Conservation (phyloP, 805 yeast genomes). For the Yarrowia bubula region DNA sequence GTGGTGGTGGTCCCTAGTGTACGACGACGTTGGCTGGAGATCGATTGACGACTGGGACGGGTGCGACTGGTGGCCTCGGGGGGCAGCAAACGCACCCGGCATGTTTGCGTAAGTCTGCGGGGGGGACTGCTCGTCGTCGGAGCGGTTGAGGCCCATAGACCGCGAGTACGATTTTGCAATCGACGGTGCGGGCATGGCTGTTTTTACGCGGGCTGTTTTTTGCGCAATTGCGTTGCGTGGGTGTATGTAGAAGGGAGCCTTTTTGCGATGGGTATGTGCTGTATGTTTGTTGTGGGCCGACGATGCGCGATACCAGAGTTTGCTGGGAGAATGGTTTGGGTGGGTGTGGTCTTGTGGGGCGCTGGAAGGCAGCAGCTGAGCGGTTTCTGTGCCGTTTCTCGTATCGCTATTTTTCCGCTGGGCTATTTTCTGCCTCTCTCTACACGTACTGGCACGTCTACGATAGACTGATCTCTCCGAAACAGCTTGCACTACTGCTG, state of each 20-base stretch:
- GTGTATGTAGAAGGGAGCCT: slow-evolving; percentile 18
- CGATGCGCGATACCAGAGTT: slow-evolving; percentile 16
- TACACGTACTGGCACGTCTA: background rate
- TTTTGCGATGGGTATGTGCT: slow-evolving; percentile 1
- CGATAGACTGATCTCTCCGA: slow-evolving; percentile 4
- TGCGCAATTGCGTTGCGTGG: slow-evolving; percentile 18
- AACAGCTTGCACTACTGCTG: background rate
- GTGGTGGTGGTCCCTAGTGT: slow-evolving; percentile 1
- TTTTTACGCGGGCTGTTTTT: background rate
- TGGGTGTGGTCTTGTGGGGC: background rate
- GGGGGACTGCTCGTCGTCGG: slow-evolving; percentile 23
- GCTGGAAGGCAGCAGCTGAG: background rate
- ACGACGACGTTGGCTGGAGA: slow-evolving; percentile 13
- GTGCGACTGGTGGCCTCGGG: background rate
- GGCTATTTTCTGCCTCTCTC: background rate
- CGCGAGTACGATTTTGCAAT: slow-evolving; percentile 26
- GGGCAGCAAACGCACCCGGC: slow-evolving; percentile 19
- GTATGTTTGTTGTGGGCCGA: slow-evolving; percentile 25
- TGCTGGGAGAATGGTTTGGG: slow-evolving; percentile 15
- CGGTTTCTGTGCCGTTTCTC: background rate
- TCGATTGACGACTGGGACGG: slow-evolving; percentile 12
- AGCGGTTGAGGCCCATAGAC: slow-evolving; percentile 25
- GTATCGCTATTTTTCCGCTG: background rate
- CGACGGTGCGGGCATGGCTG: slow-evolving; percentile 25
- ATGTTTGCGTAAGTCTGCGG: slow-evolving; percentile 21